A percentile compares a stretch with the other conserved stretches of the same genome.
phyloP scores from a whole-genome alignment of 208 protist genomes.

The Trypanosoma boissoni region DNA sequence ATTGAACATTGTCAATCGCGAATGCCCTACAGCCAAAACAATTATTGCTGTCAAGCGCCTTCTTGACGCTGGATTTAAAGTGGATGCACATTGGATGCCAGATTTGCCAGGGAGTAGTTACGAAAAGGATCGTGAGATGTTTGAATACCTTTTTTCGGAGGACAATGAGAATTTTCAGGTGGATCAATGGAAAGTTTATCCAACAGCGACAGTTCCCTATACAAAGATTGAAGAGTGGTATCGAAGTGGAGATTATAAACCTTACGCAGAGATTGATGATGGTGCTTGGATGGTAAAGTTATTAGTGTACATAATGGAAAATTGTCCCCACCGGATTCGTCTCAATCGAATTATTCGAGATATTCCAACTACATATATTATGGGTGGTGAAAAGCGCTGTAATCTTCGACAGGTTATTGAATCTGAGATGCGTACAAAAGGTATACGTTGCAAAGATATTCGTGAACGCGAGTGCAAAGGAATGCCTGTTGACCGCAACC shows the following conservation, averaged over 20 bases:
- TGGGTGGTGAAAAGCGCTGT: conserved; percentile 95
- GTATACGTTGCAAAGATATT: conserved; percentile 94
- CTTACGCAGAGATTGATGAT: conserved; percentile 90
- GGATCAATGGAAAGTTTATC: conserved; percentile 99
- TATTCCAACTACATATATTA: conserved; percentile 98
- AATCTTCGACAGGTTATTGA: conserved; percentile 98
- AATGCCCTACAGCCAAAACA: conserved; percentile 96
- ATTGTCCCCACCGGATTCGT: conserved; percentile 98
- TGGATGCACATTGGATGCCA: conserved; percentile 99
- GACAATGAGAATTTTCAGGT: conserved; percentile 95
- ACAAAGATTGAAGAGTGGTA: conserved; percentile 98
- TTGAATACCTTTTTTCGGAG: conserved; percentile 76
- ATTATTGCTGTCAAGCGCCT: conserved; percentile 90
- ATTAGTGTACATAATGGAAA: conserved; percentile 93
- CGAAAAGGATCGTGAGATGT: conserved; percentile 94
- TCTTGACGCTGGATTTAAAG: conserved; percentile 98
- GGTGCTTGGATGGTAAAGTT: conserved; percentile 90
- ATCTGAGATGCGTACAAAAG: conserved; percentile 89
- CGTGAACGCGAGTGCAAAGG: conserved; percentile 93
- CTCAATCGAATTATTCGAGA: conserved; percentile 99
- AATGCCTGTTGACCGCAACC: conserved; percentile 46
- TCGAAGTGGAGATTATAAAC: conserved; percentile 93
- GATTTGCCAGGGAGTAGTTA: conserved; percentile 97
- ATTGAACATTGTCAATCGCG: conserved; percentile 93
- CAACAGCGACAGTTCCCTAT: conserved; percentile 98